Conservation (phyloP, 73 alveolate genomes). For the Uronychia setigera region DNA sequence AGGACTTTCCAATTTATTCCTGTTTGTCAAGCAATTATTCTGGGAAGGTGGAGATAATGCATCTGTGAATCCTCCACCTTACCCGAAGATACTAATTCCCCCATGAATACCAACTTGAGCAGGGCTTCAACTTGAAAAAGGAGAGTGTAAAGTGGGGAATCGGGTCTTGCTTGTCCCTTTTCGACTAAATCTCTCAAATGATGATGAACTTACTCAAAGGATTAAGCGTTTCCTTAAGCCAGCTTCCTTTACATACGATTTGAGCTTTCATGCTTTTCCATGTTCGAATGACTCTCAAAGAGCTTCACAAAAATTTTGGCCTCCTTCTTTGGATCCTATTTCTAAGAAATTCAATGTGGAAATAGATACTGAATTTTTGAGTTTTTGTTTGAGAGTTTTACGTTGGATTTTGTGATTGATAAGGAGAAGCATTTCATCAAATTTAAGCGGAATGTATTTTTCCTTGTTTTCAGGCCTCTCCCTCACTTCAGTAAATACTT, state of each 20-base stretch:
- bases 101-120: too few relatives aligned
- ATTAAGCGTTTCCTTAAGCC: not conserved
- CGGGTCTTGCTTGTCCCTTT: too few relatives aligned
- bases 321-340: not conserved
- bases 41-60: too few relatives aligned
- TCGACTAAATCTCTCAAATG: too few relatives aligned
- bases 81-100: too few relatives aligned
- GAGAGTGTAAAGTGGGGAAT: too few relatives aligned
- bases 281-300: not conserved
- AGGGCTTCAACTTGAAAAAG: too few relatives aligned
- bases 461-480: not conserved
- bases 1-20: too few relatives aligned
- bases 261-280: not conserved
- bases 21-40: too few relatives aligned
- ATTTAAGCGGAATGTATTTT: not conserved
- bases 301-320: not conserved
- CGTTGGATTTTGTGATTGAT: not conserved
- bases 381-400: not conserved
- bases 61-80: too few relatives aligned
- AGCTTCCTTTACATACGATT: not conserved
- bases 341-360: not conserved
- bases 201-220: not conserved
- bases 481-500: not conserved
- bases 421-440: not conserved
- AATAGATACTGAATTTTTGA: not conserved